Evolutionary conservation across 2,329 filamentous ascomycete species (phyloP).

Genomic region (Eurotiales sp.): DNA sequence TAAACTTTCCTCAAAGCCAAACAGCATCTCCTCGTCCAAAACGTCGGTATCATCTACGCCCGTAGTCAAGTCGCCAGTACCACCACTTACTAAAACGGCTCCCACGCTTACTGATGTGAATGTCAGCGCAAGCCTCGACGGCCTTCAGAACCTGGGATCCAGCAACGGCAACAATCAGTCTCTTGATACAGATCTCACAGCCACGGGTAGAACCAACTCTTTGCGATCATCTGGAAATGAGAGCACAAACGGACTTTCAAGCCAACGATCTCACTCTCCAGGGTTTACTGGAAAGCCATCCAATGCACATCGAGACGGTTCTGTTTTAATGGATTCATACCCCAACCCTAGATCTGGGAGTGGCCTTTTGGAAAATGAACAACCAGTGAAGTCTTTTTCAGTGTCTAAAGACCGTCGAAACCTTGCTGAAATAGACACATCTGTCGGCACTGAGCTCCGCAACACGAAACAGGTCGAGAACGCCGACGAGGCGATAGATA

Average conservation of each 20-base stretch:
- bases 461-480: constrained; percentile 26
- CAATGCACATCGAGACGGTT: constrained; percentile 25
- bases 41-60: constrained; percentile 29
- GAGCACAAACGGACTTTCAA: constrained; percentile 28
- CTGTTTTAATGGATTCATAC: constrained; percentile 19
- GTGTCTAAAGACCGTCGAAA: constrained; percentile 23
- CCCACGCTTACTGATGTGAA: constrained; percentile 45
- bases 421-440: constrained; percentile 26
- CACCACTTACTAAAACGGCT: constrained; percentile 37
- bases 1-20: constrained; percentile 39
- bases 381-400: constrained; percentile 20
- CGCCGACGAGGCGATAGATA: constrained; percentile 18
- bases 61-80: constrained; percentile 35
- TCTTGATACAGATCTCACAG: constrained; percentile 27
- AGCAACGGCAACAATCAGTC: constrained; percentile 28
- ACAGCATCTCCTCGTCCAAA: constrained; percentile 41
- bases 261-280: constrained; percentile 31
- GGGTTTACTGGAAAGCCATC: constrained; percentile 28
- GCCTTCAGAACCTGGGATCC: constrained; percentile 26
- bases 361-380: constrained; percentile 22
- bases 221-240: constrained; percentile 27
- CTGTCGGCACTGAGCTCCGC: constrained; percentile 21
- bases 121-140: constrained; percentile 35
- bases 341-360: constrained; percentile 18
- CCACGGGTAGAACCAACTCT: constrained; percentile 29